Conservation (phyloP, 225 moss, liverwort and hornwort species). For the Antitrichia curtipendula region DNA sequence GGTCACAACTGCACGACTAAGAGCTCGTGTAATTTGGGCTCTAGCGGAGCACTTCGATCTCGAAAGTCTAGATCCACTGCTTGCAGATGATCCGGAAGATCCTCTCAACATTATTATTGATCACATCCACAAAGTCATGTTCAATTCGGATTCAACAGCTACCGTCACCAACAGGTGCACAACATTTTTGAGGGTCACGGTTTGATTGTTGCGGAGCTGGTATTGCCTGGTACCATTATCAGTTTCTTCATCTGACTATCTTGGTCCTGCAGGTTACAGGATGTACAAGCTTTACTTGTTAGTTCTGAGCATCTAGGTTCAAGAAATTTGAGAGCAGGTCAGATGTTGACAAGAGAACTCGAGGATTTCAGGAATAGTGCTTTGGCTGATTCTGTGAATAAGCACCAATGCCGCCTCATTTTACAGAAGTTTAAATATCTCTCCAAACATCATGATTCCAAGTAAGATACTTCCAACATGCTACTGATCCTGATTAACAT, state of each 20-base stretch:
- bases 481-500: neutral
- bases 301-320: constrained; percentile 82
- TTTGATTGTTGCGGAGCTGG: neutral
- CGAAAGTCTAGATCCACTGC: constrained; percentile 76
- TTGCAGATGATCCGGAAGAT: constrained; percentile 95
- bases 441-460: constrained; percentile 58
- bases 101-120: constrained; percentile 84
- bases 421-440: constrained; percentile 76
- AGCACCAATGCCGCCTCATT: constrained; percentile 85
- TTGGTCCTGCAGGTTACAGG: constrained; percentile 59
- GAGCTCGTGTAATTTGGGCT: constrained; percentile 83
- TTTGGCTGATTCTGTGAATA: constrained; percentile 83
- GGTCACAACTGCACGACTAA: constrained; percentile 67
- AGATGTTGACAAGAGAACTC: constrained; percentile 75
- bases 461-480: constrained; percentile 27
- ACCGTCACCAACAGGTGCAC: constrained; percentile 58
- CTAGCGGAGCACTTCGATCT: constrained; percentile 91
- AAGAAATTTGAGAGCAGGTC: constrained; percentile 71
- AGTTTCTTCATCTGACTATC: neutral
- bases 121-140: constrained; percentile 73
- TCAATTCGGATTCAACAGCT: constrained; percentile 67
- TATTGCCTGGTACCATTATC: neutral
- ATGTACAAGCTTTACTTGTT: constrained; percentile 87
- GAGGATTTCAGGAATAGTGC: constrained; percentile 77
- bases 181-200: neutral